These are phyloP conservation scores for Brachypodium distachyon DNA, from an alignment of 202 grass and related monocot genomes.

Conservation along the genomic window DNA sequence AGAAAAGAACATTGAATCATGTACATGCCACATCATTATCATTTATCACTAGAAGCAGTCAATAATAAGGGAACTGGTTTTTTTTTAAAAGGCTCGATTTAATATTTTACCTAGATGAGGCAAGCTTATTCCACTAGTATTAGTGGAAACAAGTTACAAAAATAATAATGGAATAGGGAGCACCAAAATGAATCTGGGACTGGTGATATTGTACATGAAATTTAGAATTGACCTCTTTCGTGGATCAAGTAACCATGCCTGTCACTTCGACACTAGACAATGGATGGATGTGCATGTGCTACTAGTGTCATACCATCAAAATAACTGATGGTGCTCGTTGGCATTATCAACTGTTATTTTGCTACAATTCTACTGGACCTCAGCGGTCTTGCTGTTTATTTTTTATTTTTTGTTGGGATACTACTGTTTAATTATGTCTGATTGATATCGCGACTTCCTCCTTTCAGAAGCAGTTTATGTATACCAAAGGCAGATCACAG, in stretches of 20 bases:
- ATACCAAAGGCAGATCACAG: constrained; percentile 28
- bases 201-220: background rate
- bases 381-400: too few species aligned
- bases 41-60: background rate
- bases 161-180: background rate
- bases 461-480: constrained; percentile 80
- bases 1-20: background rate
- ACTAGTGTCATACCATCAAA: background rate
- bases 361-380: background rate
- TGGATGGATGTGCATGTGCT: background rate
- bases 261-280: background rate
- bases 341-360: background rate
- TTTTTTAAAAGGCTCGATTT: background rate
- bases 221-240: background rate
- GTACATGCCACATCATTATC: background rate
- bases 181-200: background rate
- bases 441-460: constrained; percentile 10
- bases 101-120: background rate
- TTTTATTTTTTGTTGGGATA: background rate
- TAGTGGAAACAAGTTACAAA: background rate
- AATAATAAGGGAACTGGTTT: background rate
- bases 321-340: background rate
- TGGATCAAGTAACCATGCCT: background rate
- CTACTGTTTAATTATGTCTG: background rate
- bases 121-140: background rate